Conservation (phyloP, 2,329 filamentous ascomycete species). For the Aspergillus carbonarius region DNA sequence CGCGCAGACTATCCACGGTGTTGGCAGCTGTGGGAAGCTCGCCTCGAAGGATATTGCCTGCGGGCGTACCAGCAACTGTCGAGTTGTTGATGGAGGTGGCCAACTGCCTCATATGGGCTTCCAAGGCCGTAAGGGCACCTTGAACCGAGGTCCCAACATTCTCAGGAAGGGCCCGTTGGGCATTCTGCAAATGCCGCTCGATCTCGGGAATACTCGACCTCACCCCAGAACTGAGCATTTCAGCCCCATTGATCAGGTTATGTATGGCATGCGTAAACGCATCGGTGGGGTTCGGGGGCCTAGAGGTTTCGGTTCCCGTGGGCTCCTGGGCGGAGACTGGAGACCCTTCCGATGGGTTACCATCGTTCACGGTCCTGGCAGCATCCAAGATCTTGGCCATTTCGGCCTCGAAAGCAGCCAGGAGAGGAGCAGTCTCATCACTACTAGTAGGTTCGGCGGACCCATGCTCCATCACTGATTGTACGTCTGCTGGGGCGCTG, state of each 20-base stretch:
- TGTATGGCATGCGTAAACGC: slow-evolving; percentile 36
- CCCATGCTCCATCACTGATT: slow-evolving; percentile 11
- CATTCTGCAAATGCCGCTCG: slow-evolving; percentile 37
- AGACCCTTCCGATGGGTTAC: slow-evolving; percentile 12
- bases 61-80: slow-evolving; percentile 35
- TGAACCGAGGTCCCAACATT: slow-evolving; percentile 39
- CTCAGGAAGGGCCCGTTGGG: slow-evolving; percentile 35
- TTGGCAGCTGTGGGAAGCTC: slow-evolving; percentile 39
- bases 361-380: slow-evolving; percentile 12
- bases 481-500: slow-evolving; percentile 3
- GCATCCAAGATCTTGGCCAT: slow-evolving; percentile 36
- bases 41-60: slow-evolving; percentile 36
- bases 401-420: slow-evolving; percentile 42
- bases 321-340: slow-evolving; percentile 12
- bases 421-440: slow-evolving; percentile 31
- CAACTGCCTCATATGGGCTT: slow-evolving; percentile 38
- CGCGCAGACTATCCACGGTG: slow-evolving; percentile 39
- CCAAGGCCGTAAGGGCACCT: slow-evolving; percentile 36
- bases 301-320: slow-evolving; percentile 11
- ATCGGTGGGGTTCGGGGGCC: slow-evolving; percentile 27
- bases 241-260: slow-evolving; percentile 35
- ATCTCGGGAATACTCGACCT: slow-evolving; percentile 37
- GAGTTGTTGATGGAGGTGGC: slow-evolving; percentile 39
- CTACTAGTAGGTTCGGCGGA: slow-evolving; percentile 12
- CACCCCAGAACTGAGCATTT: slow-evolving; percentile 38